Conservation (phyloP, 371 early-diverging fungal genomes). For the Aphelidium insulamus region DNA sequence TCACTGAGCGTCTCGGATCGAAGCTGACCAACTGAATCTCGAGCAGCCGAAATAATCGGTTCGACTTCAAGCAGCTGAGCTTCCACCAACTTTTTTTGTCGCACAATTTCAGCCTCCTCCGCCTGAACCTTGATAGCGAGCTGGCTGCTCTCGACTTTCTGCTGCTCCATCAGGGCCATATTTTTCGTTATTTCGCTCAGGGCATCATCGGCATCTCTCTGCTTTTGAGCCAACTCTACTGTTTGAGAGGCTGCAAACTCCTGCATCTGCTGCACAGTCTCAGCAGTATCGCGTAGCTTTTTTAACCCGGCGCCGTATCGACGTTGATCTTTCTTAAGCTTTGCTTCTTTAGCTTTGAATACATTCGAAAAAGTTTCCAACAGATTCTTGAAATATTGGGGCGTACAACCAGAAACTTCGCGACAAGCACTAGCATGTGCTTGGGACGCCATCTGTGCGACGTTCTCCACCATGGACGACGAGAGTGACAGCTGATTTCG, state of each 20-base stretch:
- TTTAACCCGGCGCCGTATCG: too few relatives aligned
- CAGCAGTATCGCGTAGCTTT: too few relatives aligned
- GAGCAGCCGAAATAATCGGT: conserved; percentile 18
- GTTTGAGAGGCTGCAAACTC: conserved; percentile 9
- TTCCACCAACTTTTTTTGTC: conserved; percentile 16
- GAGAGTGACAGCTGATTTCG: too few relatives aligned
- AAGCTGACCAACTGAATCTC: conserved; percentile 27
- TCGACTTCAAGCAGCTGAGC: conserved; percentile 22
- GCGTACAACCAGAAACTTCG: too few relatives aligned
- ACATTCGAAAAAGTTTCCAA: too few relatives aligned
- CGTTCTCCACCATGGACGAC: too few relatives aligned
- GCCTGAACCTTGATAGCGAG: conserved; percentile 12
- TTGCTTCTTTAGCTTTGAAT: too few relatives aligned
- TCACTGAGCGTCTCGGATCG: conserved; percentile 22
- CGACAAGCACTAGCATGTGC: too few relatives aligned
- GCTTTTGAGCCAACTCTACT: conserved; percentile 16
- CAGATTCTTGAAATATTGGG: too few relatives aligned
- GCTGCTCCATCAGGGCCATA: conserved; percentile 19
- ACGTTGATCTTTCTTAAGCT: too few relatives aligned
- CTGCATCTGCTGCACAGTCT: too few relatives aligned
- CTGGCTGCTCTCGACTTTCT: conserved; percentile 25
- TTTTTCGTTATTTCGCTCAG: conserved; percentile 22
- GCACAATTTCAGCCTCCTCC: conserved; percentile 15
- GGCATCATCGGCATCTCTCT: conserved; percentile 18
- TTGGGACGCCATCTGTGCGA: too few relatives aligned